Conservation (phyloP, 139 green algal species). For the Diplosphaera chodatii region DNA sequence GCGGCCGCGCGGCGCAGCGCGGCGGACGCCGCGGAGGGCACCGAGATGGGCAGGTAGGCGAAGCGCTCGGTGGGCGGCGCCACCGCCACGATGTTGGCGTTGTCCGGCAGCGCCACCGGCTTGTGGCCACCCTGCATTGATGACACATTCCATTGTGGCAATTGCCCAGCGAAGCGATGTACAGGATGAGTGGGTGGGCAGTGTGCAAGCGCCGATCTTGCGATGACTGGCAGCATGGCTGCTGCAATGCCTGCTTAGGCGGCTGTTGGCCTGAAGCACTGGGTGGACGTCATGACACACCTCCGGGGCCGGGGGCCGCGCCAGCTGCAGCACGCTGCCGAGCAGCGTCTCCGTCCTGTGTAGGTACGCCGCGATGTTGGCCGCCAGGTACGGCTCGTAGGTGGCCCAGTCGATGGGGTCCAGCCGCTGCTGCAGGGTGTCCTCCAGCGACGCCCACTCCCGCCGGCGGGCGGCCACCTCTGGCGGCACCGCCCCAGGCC, state of each 20-base stretch:
- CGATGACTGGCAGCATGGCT: no score
- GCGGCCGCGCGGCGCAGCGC: conserved; percentile 5
- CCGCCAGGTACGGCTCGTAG: conserved; percentile 89
- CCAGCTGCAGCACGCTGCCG: conserved; percentile 55
- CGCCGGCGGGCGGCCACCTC: conserved; percentile 27
- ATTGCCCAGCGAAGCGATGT: no score
- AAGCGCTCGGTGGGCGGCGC: conserved; percentile 65
- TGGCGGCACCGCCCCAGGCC: background rate
- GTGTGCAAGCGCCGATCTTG: no score
- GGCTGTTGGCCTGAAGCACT: background rate
- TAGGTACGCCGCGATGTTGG: conserved; percentile 61
- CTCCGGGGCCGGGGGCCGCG: background rate
- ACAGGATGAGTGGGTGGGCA: no score
- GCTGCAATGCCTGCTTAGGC: no score
- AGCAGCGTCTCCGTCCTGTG: conserved; percentile 61
- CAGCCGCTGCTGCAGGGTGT: conserved; percentile 52
- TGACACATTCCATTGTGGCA: no score
- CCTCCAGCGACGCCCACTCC: conserved; percentile 29
- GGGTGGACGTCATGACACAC: background rate
- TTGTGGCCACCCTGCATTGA: conserved; percentile 15
- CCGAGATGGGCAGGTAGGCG: conserved; percentile 83
- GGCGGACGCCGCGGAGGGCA: conserved; percentile 19
- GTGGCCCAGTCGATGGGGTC: conserved; percentile 99
- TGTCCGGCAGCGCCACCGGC: conserved; percentile 10
- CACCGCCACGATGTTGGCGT: conserved; percentile 73